Percentiles rank a stretch among this genome's conserved stretches.
Evolutionary conservation across 352 stramenopile species (phyloP).

Genomic region (Phytophthora colocasiae): DNA sequence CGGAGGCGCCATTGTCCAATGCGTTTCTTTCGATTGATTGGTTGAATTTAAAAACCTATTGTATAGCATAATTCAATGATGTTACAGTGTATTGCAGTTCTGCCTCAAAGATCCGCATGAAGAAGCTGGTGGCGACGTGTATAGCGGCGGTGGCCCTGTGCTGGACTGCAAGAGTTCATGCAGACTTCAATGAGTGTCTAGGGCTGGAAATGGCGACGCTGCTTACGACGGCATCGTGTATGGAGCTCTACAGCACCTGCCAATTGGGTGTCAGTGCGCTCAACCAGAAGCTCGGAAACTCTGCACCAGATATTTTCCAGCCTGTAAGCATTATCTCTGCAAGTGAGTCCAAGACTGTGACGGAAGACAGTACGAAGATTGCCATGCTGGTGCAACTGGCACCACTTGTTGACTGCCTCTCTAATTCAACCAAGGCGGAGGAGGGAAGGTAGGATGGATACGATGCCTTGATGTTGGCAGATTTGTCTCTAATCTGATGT

Average conservation of each 20-base stretch:
- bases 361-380: constrained; percentile 49
- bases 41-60: constrained; percentile 18
- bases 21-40: constrained; percentile 31
- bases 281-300: constrained; percentile 53
- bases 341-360: constrained; percentile 52
- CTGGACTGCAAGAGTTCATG: constrained; percentile 10
- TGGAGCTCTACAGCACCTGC: constrained; percentile 54
- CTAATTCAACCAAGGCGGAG: constrained; percentile 1
- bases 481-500: too few relatives aligned
- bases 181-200: constrained; percentile 63
- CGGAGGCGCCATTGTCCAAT: constrained; percentile 17
- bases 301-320: constrained; percentile 26
- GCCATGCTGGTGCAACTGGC: constrained; percentile 67
- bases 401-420: constrained; percentile 46
- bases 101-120: constrained; percentile 30
- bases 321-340: constrained; percentile 72
- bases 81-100: background rate
- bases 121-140: constrained; percentile 4
- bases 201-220: constrained; percentile 57
- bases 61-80: constrained; percentile 5
- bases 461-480: too few relatives aligned
- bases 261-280: constrained; percentile 54
- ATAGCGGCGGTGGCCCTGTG: constrained; percentile 7
- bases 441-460: constrained; percentile 25
- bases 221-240: constrained; percentile 39